Conservation (phyloP, 2,329 filamentous ascomycete species). For the Pyrenophora graminea region DNA sequence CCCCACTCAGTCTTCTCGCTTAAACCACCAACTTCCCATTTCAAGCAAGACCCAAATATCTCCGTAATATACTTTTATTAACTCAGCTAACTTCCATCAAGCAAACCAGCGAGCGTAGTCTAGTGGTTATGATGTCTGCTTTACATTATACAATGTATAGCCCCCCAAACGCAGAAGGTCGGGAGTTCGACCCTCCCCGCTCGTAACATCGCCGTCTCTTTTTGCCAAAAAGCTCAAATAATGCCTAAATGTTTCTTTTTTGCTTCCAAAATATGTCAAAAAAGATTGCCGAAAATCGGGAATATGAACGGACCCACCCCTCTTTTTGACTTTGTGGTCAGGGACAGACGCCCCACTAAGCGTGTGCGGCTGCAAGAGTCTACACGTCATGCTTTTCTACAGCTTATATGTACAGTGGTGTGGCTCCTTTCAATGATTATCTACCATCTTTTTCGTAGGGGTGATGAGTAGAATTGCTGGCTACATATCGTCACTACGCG, state of each 20-base stretch:
- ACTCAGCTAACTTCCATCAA: too few relatives aligned
- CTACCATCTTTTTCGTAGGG: too few relatives aligned
- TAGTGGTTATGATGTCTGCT: constrained; percentile 47
- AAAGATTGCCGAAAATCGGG: too few relatives aligned
- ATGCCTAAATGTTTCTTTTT: neutral
- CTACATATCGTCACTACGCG: neutral
- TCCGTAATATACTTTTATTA: too few relatives aligned
- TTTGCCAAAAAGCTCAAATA: constrained; percentile 4
- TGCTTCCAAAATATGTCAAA: neutral
- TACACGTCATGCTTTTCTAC: constrained; percentile 9
- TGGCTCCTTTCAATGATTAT: too few relatives aligned
- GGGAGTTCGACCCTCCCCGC: constrained; percentile 45
- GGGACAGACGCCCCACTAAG: constrained; percentile 6
- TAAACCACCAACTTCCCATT: too few relatives aligned
- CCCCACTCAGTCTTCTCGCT: too few relatives aligned
- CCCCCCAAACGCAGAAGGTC: constrained; percentile 45
- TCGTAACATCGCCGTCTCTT: constrained; percentile 32
- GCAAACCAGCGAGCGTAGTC: too few relatives aligned
- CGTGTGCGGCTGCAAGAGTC: constrained; percentile 4
- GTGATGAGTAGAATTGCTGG: neutral
- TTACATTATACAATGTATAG: constrained; percentile 38
- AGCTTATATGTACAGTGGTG: too few relatives aligned
- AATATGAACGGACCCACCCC: neutral
- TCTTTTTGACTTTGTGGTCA: neutral
- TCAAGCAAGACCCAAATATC: too few relatives aligned